Evolutionary conservation across 2,329 filamentous ascomycete genomes (phyloP), one percentile per base, ranked within the genome.

Genomic region (Cytospora paraplurivora): DNA sequence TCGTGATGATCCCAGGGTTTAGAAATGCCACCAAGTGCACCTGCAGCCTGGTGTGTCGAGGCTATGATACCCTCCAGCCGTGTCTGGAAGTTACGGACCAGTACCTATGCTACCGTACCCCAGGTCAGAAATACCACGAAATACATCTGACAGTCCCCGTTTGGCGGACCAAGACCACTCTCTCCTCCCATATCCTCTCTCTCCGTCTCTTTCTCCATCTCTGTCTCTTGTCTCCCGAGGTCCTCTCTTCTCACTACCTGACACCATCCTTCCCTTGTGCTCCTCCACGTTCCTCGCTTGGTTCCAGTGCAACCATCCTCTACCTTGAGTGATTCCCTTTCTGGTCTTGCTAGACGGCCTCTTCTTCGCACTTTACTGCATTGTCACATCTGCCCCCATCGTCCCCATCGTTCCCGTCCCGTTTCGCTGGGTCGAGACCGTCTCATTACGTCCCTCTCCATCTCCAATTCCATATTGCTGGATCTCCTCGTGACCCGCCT

Each of bases 401-500:
- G 47, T 38, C 38, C 27, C 37, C 27, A 19, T n/a, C 51, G 19
- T 27, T 21, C 33, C 38, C 33, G 11, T 60, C 35, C 47, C 35
- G 33, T 21, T 19, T 53, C 57, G 41, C 54, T 58, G 19, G 37
- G 55, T 62, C 63, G 44, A 57, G 7, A 47, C 51, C 50, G 49
- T 54, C 54, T 38, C 21, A 50, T 54, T 17, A 53, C 52, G 49
- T 54, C 54, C 49, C 33, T 41, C 50, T 17, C 47, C 52, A 59
- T 32, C 49, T n/a, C 32, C 59, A 21, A 44, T 47, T 41, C 49
- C 59, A 21, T 19, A 41, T 34, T 57, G 21, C 49, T 58, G 63
- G 63, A 56, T 55, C 54, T 33, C 37, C 17, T 15, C 52, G 59
- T 53, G 37, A 55, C 58, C 59, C 32, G 37, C 44, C 57, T 55